Base-by-base conservation (phyloP, 352 stramenopile genomes). In the Pythium plurisporium region DNA sequence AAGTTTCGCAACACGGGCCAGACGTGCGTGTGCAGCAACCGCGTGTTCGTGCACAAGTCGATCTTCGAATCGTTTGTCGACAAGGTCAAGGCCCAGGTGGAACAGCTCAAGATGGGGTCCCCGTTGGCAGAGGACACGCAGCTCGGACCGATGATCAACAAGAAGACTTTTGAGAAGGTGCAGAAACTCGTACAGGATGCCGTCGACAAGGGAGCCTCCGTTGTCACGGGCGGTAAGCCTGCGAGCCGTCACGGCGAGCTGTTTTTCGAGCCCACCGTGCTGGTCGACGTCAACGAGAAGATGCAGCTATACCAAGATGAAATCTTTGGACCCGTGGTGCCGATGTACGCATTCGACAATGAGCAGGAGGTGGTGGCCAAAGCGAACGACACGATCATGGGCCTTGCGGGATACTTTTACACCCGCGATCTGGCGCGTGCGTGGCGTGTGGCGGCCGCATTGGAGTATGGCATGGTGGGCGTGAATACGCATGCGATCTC, bases 251-350 rank as follows among this genome's bases (percentile, higher is more conserved):
- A 87, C 37, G 72, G 78, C 57, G 55, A 70, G 37, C 90, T 97
- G 55, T 99, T 94, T 74, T 99, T 96, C 74, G 70, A 91, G 50
- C 92, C 97, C 6, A 99, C 96, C 0, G 82, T 99, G 42, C 64
- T 99, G 6, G 80, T 76, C n/a, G 73, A 91, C 43, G 75, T 96
- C 7, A 69, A 89, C 27, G 70, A 86, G n/a, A 66, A 78, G 10
- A 98, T 99, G 83, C 75, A 71, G 22, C 71, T 97, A n/a, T 93
- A 95, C 75, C 77, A 72, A 47, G 74, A 97, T 58, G 96, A 99
- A 78, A 98, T 92, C 29, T 99, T 99, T 73, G 97, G 96, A 3
- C 97, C 97, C 2, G 79, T 99, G 27, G 86, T 96, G 12, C 77
- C 94, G 25, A 72, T 99, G 22, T 89, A 87, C 43, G 79, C 77